Conservation (phyloP, 1,284 basidiomycete genomes). For the Amylostereum chailletii region DNA sequence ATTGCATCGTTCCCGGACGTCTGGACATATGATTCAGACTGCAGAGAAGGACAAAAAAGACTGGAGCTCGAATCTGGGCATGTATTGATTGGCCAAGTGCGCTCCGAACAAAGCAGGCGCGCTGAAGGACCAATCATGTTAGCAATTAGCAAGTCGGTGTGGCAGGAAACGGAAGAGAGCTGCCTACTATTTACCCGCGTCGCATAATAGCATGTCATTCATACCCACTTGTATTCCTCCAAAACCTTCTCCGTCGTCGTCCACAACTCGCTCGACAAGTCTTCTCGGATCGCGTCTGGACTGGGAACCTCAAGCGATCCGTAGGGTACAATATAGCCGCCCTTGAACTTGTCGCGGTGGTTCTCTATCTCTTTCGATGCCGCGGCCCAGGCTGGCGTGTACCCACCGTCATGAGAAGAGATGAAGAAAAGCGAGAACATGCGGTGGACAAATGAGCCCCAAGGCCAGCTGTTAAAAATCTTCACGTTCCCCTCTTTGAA, state of each 20-base stretch:
- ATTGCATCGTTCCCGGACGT: no score
- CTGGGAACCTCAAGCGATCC: slow-evolving; percentile 12
- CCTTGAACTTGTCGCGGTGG: slow-evolving; percentile 11
- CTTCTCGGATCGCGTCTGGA: slow-evolving; percentile 10
- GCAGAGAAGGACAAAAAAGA: no score
- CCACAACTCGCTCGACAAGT: slow-evolving; percentile 12
- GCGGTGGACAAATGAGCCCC: slow-evolving; percentile 10
- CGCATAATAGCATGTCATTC: neutral
- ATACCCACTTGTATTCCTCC: slow-evolving; percentile 8
- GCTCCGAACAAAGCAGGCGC: no score
- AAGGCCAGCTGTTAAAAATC: slow-evolving; percentile 8
- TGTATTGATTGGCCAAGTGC: no score
- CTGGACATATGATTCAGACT: no score
- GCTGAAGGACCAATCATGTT: no score
- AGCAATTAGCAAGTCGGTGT: no score
- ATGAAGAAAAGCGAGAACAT: slow-evolving; percentile 10
- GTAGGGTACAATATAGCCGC: slow-evolving; percentile 15
- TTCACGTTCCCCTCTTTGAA: slow-evolving; percentile 11
- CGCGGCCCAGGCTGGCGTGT: slow-evolving; percentile 13
- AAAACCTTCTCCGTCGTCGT: slow-evolving; percentile 12
- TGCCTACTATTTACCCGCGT: no score
- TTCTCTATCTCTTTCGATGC: slow-evolving; percentile 7
- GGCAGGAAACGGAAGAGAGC: no score
- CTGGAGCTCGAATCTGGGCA: no score
- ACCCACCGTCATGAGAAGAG: slow-evolving; percentile 10